These are phyloP conservation scores for Berkeleyomyces basicola DNA, from an alignment of 2,329 filamentous ascomycete species.

Conservation along the genomic window DNA sequence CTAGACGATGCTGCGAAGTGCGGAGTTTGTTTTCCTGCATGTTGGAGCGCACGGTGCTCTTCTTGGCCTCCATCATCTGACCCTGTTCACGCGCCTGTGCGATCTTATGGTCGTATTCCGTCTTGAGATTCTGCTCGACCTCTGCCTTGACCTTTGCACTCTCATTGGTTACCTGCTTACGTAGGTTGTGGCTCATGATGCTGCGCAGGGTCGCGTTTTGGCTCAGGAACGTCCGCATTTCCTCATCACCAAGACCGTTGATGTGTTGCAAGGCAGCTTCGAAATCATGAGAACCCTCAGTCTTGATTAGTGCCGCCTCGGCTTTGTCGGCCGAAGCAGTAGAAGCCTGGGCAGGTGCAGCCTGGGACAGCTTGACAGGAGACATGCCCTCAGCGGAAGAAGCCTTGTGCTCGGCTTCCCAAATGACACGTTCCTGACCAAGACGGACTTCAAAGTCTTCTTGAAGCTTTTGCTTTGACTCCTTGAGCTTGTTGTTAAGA, in stretches of 20 bases:
- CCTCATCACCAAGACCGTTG: constrained; percentile 27
- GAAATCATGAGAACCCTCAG: constrained; percentile 23
- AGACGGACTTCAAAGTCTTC: constrained; percentile 33
- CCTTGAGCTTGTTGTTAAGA: constrained; percentile 53
- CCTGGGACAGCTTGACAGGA: constrained; percentile 14
- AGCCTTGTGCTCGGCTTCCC: constrained; percentile 35
- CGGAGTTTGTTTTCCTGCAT: constrained; percentile 58
- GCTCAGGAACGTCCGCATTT: constrained; percentile 39
- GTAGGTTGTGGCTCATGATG: constrained; percentile 46
- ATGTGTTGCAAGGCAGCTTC: constrained; percentile 10
- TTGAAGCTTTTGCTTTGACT: constrained; percentile 38
- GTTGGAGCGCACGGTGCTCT: constrained; percentile 56
- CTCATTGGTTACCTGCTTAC: constrained; percentile 51
- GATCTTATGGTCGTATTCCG: constrained; percentile 37
- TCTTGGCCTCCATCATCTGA: constrained; percentile 58
- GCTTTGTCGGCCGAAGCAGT: constrained; percentile 17
- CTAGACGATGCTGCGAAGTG: constrained; percentile 51
- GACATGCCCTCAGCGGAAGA: constrained; percentile 15
- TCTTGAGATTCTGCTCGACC: constrained; percentile 29
- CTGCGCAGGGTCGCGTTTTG: constrained; percentile 40
- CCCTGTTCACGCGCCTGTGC: constrained; percentile 42
- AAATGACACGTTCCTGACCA: constrained; percentile 47
- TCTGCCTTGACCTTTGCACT: constrained; percentile 43
- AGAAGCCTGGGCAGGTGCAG: constrained; percentile 20
- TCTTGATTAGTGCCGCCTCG: constrained; percentile 28